A percentile compares a stretch with the other conserved stretches of the same genome.
Evolutionary conservation across 345 rosid genomes (phyloP).

Genomic region (Ceriops decandra): DNA sequence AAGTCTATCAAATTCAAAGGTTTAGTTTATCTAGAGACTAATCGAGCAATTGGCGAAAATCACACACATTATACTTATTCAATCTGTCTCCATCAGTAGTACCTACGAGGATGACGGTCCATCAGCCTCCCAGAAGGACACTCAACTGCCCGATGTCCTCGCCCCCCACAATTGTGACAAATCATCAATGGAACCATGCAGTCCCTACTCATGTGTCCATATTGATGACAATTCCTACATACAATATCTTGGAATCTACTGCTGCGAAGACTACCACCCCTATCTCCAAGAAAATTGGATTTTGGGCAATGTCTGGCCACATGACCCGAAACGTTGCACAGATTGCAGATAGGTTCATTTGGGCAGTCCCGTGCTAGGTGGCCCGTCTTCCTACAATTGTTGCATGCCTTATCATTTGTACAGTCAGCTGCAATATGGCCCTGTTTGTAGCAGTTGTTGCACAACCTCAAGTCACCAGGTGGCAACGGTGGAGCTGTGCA

Average conservation of each 20-base stretch:
- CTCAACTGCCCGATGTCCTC: constrained; percentile 83
- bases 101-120: constrained; percentile 79
- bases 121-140: constrained; percentile 82
- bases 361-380: constrained; percentile 90
- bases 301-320: constrained; percentile 82
- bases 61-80: not conserved
- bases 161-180: constrained; percentile 91
- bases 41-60: not conserved
- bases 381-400: constrained; percentile 90
- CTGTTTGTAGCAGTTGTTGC: constrained; percentile 93
- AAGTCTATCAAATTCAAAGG: constrained; percentile 6
- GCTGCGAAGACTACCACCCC: constrained; percentile 36
- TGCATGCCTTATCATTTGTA: constrained; percentile 94
- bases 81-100: constrained; percentile 30
- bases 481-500: constrained; percentile 64
- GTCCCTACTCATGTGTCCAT: constrained; percentile 82
- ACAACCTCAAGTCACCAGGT: constrained; percentile 74
- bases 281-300: constrained; percentile 42
- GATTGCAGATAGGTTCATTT: constrained; percentile 75
- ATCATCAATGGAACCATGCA: constrained; percentile 71
- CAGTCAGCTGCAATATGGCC: constrained; percentile 90
- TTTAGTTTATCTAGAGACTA: constrained; percentile 11
- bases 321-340: constrained; percentile 39
- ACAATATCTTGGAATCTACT: constrained; percentile 55
- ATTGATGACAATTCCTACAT: constrained; percentile 72